Base-by-base conservation (phyloP, 139 green algal species). In the Tetraselmis striata region DNA sequence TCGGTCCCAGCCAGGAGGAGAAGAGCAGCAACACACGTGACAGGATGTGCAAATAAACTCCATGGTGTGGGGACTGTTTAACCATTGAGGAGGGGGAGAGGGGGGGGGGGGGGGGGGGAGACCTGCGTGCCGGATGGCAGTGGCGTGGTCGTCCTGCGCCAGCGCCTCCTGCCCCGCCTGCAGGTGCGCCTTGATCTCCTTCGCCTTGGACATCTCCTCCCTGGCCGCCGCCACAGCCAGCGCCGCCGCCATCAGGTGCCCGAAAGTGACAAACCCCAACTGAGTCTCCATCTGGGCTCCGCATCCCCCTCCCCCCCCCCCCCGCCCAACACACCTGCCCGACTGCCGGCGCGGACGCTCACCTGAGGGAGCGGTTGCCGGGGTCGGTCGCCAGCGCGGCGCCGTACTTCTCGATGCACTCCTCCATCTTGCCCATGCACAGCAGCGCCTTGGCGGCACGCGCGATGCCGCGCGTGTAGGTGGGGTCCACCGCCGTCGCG, bases 401-500 rank as follows among this genome's bases (percentile, higher is more conserved):
- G 11, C 30, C 58, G 29, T 83, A 82, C 58, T 79, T 58, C 2
- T 23, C 31, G 2, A 67, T 75, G 24, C 59, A 80, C 78, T 83
- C 29, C 29, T 85, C 84, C 23, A 83, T 27, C 2, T 82, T 59
- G 5, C 84, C 84, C 80, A 87, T 83, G 75, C 80, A 83, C 30
- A 87, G 58, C 5, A 75, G 79, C 28, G 84, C 84, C 32, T 87
- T 87, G 78, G 29, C 84, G 59, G 80, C 80, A 27, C 78, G 80
- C 77, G 58, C 78, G 78, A 80, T 75, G 28, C 32, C 84, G 23
- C 79, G 77, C 0, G 75, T 59, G 76, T 80, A 87, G n/a, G 24
- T 28, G 1, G 59, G 28, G n/a, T 85, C 79, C 31, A 87, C 28
- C 59, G 77, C 31, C 22, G 78, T 78, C 11, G 82, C 82, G 83